Percentiles rank a stretch among this genome's conserved stretches.
Evolutionary conservation across 2,329 filamentous ascomycete genomes (phyloP).

Genomic region (Colletotrichum musae): DNA sequence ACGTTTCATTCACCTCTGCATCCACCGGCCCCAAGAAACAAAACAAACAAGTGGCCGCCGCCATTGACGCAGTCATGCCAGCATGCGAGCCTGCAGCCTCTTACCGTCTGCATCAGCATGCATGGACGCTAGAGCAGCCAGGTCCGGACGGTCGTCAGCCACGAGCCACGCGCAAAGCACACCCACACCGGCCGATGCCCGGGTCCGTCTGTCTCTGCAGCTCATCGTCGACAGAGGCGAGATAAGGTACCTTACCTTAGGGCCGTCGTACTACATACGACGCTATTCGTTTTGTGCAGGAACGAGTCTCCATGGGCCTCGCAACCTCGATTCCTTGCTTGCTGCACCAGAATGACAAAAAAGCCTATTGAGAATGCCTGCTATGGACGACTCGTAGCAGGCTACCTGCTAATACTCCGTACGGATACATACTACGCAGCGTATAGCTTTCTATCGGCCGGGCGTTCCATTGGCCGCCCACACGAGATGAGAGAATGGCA

Average conservation of each 20-base stretch:
- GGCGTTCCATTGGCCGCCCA: slow-evolving; percentile 19
- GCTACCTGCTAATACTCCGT: no score
- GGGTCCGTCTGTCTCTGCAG: slow-evolving; percentile 1
- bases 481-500: slow-evolving; percentile 25
- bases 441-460: slow-evolving; percentile 4
- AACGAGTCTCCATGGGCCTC: slow-evolving; percentile 28
- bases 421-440: no score
- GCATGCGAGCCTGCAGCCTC: slow-evolving; percentile 19
- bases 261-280: slow-evolving; percentile 15
- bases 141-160: slow-evolving; percentile 34
- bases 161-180: slow-evolving; percentile 22
- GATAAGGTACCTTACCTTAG: slow-evolving; percentile 38
- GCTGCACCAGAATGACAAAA: slow-evolving; percentile 12
- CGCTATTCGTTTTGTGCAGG: slow-evolving; percentile 36
- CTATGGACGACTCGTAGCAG: no score
- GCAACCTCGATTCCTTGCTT: slow-evolving; percentile 28
- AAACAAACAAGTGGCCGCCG: slow-evolving; percentile 11
- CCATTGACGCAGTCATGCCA: slow-evolving; percentile 26
- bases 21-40: slow-evolving; percentile 9
- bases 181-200: slow-evolving; percentile 7
- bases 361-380: slow-evolving; percentile 4
- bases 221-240: slow-evolving; percentile 8
- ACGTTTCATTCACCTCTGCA: slow-evolving; percentile 3
- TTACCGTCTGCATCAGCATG: neutral
- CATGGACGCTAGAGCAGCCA: slow-evolving; percentile 21